Conservation (phyloP, 306 rosid genomes). For the Cucurbita argyrosperma region DNA sequence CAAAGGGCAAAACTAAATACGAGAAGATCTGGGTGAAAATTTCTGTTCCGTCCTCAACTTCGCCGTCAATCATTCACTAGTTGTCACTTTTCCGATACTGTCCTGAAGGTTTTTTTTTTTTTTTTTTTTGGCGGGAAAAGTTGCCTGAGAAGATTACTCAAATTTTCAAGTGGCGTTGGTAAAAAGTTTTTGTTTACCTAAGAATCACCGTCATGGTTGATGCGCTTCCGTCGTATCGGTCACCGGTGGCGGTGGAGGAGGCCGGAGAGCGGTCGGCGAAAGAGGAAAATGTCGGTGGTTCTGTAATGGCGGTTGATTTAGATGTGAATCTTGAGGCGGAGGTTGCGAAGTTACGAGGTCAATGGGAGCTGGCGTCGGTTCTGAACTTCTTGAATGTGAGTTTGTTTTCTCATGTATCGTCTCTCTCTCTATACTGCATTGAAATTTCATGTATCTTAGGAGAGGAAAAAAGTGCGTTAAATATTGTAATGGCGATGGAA, state of each 20-base stretch:
- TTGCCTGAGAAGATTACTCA: neutral
- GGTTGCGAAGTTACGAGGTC: constrained; percentile 41
- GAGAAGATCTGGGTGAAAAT: neutral
- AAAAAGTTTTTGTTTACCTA: neutral
- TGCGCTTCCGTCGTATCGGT: constrained; percentile 1
- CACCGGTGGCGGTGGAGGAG: neutral
- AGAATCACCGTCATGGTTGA: constrained; percentile 11
- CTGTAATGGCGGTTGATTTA: constrained; percentile 11
- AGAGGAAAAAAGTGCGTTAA: neutral
- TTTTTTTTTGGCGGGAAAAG: constrained; percentile 49
- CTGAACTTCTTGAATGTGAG: constrained; percentile 59
- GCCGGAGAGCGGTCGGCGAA: constrained; percentile 12
- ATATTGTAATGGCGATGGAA: neutral
- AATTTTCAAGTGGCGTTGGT: neutral
- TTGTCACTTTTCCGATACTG: constrained; percentile 4
- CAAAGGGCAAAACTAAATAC: neutral
- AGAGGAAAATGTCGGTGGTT: constrained; percentile 14
- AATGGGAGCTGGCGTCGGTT: constrained; percentile 89
- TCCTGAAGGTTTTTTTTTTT: neutral
- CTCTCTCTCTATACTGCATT: neutral
- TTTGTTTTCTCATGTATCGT: neutral
- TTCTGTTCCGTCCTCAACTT: neutral
- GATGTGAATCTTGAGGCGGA: constrained; percentile 10
- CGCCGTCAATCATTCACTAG: constrained; percentile 1
- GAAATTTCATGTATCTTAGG: neutral